Evolutionary conservation across 2,329 filamentous ascomycete genomes (phyloP), one percentile per base, ranked within the genome.

Genomic region (Leptographium lundbergii): DNA sequence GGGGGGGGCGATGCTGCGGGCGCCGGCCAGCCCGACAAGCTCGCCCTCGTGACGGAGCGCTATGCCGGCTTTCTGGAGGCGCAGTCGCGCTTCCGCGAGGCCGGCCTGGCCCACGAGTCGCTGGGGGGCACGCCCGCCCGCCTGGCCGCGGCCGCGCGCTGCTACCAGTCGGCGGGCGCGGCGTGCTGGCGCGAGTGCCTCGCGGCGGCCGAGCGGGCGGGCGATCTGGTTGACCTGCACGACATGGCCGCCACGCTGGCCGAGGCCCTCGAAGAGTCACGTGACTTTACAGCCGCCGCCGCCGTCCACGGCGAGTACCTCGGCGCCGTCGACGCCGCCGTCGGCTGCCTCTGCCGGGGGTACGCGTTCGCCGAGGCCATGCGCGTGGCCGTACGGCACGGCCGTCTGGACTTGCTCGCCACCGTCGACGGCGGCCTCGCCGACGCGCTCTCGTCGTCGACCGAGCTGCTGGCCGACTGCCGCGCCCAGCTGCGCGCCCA

Each of bases 381-480:
- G 65, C 89, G 91, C 39, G 76, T 95, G 27, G 79, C 88, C 42
- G 80, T 81, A 5, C 77, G 86, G 4, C 80, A 82, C 62, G 73
- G 74, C 2, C 79, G 82, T 73, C 1, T 79, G 81, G 19, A 81
- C 0, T 79, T 95, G 6, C 79, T 97, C 39, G 73, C 72, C 6
- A 73, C 88, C 58, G 79, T 99, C 17, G 92, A 99, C 68, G 72
- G 81, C 0, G 89, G 88, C 1, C 82, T 99, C 6, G 81, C 85
- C 4, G 92, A 97, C 60, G 85, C 88, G 1, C 85, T 94, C 59
- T 86, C 87, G 25, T 84, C 82, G 57, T 91, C 87, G 66, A 96
- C 91, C 0, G 94, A 97, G 69, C 85, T 97, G 61, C 82, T 99
- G 13, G 90, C 94, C 1, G 94, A 99, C 70, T 97, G 92, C 81